Percentiles rank a stretch among this genome's conserved stretches.
Conservation (phyloP, 2,329 filamentous ascomycete species). For the Cadophora gregata region DNA sequence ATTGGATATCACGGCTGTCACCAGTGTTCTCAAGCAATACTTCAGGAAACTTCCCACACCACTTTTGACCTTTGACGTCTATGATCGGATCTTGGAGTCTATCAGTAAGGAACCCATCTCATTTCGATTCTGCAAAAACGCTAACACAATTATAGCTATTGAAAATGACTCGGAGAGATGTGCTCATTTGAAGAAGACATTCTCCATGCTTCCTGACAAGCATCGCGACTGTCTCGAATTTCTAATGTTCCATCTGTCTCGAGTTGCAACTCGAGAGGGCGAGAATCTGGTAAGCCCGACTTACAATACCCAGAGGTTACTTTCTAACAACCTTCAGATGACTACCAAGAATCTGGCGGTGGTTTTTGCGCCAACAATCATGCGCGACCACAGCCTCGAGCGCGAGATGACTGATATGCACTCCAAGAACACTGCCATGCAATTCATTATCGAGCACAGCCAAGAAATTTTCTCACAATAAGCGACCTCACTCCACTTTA, state of each 20-base stretch:
- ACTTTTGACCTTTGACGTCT: slow-evolving; percentile 89
- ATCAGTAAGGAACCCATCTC: slow-evolving; percentile 59
- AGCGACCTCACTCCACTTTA: slow-evolving; percentile 13
- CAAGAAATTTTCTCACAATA: slow-evolving; percentile 71
- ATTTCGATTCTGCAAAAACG: neutral
- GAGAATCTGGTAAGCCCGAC: slow-evolving; percentile 77
- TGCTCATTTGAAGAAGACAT: slow-evolving; percentile 72
- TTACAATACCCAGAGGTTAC: slow-evolving; percentile 37
- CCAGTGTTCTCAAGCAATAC: slow-evolving; percentile 95
- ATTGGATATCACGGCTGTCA: slow-evolving; percentile 94
- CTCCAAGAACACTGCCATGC: slow-evolving; percentile 87
- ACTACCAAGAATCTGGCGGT: slow-evolving; percentile 95
- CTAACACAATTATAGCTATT: slow-evolving; percentile 57
- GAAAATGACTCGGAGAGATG: slow-evolving; percentile 71
- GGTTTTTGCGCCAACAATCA: slow-evolving; percentile 96
- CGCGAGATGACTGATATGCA: slow-evolving; percentile 97
- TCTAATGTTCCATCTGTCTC: slow-evolving; percentile 88
- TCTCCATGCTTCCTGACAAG: slow-evolving; percentile 79
- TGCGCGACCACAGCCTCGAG: slow-evolving; percentile 88
- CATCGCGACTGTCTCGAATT: slow-evolving; percentile 93
- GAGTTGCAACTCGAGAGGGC: slow-evolving; percentile 80
- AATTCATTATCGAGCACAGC: slow-evolving; percentile 92
- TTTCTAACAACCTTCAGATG: slow-evolving; percentile 64
- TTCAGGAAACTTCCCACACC: slow-evolving; percentile 92
- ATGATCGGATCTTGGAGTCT: slow-evolving; percentile 86